Evolutionary conservation across 1,284 basidiomycete genomes (phyloP), one percentile per base, ranked within the genome.

Genomic region (Moniliophthora roreri): DNA sequence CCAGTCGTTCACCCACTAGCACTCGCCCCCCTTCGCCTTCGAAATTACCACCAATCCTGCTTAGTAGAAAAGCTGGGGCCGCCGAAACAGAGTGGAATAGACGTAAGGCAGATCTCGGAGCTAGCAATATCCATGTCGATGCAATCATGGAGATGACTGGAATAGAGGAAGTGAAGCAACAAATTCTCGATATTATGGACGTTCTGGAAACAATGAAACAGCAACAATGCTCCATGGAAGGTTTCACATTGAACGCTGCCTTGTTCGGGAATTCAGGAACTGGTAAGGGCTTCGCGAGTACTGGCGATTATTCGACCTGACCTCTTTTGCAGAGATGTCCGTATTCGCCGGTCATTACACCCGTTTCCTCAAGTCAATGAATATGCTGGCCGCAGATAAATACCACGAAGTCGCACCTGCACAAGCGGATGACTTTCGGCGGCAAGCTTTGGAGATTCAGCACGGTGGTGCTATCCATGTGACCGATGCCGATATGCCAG

Each of bases 261-360:
- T 66, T 85, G 11, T 70, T 84, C 0, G 83, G 82, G 8, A 85
- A 84, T 60, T 82, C 81, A 4, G 82, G 82, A n/a, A 84, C 82
- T 59, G 81, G 82, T 81, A 42, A 37, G 66, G 56, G n/a, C 40
- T 16, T 2, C 36, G 36, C 21, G 16, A 13, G 2, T 11, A 16
- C 10, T 26, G 52, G 20, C 20, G 36, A 4, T 24, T 16, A n/a
- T 34, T 16, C 28, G 28, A 6, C 11, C 28, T 32, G 6, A 32
- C 11, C 28, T 6, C 11, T 6, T 13, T 56, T 24, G 0, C 39
- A 87, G 85, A 85, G 0, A 87, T 87, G 70, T 87, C 85, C 0
- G 86, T 84, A 0, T 74, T 88, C 10, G 85, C 85, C 3, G 68
- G 85, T n/a, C 73, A 77, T 18, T 88, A 86, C 57, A 81, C 79